phyloP scores from a whole-genome alignment of 495 filamentous ascomycete genomes.

The Podospora comata region DNA sequence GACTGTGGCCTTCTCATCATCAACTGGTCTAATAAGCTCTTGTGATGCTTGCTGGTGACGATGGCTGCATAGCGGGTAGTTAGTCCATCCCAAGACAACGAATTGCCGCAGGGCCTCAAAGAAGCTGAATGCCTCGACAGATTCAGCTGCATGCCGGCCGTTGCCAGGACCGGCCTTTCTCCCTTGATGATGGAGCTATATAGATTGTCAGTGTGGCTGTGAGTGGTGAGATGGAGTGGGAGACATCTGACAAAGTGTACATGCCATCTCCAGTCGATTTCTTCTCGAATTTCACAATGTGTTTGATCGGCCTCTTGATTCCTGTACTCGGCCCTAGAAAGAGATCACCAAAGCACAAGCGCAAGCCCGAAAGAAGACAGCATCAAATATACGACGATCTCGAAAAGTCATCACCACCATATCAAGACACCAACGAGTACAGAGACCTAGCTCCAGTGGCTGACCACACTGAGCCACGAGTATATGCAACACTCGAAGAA shows the following conservation, averaged over 20 bases:
- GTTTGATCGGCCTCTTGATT: constrained; percentile 17
- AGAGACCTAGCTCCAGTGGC: neutral
- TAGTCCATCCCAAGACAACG: neutral
- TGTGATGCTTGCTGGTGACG: neutral
- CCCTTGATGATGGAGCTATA: neutral
- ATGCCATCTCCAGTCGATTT: neutral
- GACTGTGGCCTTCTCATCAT: neutral
- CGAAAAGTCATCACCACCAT: neutral
- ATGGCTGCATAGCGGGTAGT: neutral
- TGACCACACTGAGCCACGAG: constrained; percentile 12
- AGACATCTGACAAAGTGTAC: neutral
- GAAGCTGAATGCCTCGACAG: neutral
- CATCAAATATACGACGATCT: neutral
- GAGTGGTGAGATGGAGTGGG: neutral
- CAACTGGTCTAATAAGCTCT: neutral
- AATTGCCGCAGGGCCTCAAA: neutral
- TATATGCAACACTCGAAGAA: constrained; percentile 15
- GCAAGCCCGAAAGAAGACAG: neutral
- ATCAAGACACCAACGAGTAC: constrained; percentile 2
- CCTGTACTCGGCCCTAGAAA: neutral
- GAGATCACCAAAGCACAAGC: constrained; percentile 7
- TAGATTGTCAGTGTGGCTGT: neutral
- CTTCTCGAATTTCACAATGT: constrained; percentile 12
- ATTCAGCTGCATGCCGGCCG: neutral
- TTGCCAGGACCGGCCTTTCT: neutral